Conservation (phyloP, 805 yeast species). For the Wickerhamiella azyma region DNA sequence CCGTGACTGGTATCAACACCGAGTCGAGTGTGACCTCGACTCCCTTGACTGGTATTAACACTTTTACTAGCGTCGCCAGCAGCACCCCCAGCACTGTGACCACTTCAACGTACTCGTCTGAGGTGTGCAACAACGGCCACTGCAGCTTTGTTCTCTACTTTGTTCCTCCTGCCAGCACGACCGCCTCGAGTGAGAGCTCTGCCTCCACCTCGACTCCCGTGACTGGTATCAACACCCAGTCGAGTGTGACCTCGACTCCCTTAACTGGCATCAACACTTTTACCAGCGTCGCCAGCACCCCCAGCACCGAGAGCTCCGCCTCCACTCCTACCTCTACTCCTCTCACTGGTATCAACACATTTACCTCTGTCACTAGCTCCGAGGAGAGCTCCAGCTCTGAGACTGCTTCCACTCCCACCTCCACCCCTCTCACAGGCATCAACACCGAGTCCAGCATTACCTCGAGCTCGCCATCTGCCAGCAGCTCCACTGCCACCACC, state of each 20-base stretch:
- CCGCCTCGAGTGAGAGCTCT: too few relatives aligned
- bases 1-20: background rate
- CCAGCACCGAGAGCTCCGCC: background rate
- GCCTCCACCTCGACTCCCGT: background rate
- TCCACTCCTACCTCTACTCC: background rate
- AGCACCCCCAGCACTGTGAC: too few relatives aligned
- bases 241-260: background rate
- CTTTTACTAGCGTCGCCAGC: too few relatives aligned
- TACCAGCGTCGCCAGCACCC: background rate
- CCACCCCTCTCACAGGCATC: background rate
- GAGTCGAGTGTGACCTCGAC: background rate
- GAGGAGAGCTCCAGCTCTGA: background rate
- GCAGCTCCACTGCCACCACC: background rate
- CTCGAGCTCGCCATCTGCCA: too few relatives aligned
- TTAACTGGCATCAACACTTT: background rate
- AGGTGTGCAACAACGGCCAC: too few relatives aligned
- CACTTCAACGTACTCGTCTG: too few relatives aligned
- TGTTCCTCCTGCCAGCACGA: too few relatives aligned
- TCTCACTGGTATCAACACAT: background rate
- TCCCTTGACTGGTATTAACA: background rate
- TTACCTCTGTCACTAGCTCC: too few relatives aligned
- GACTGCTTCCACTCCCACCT: background rate
- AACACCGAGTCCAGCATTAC: too few relatives aligned
- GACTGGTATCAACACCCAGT: background rate
- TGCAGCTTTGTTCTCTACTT: too few relatives aligned